These are phyloP conservation scores for Strobilomyces confusus DNA, from an alignment of 768 basidiomycete species.

Conservation along the genomic window DNA sequence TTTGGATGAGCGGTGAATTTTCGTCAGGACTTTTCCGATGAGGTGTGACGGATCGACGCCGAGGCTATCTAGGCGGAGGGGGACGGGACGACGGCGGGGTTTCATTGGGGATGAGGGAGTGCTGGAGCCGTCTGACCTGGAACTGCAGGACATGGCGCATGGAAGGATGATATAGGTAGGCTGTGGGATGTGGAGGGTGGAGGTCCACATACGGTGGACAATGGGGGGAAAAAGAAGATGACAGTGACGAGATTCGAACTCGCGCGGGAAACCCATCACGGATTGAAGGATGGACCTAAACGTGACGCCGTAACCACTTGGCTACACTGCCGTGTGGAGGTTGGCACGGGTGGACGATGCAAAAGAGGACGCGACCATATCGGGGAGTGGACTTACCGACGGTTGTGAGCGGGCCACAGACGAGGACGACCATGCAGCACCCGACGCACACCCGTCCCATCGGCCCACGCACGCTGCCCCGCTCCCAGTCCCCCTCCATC, in stretches of 20 bases:
- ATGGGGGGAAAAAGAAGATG: conserved; percentile 26
- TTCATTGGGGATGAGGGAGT: conserved; percentile 25
- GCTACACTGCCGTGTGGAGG: conserved; percentile 43
- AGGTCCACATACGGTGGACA: conserved; percentile 8
- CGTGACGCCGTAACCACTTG: conserved; percentile 61
- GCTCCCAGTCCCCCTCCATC: conserved; percentile 41
- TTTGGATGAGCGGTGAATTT: conserved; percentile 36
- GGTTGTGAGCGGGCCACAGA: conserved; percentile 6
- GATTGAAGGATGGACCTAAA: conserved; percentile 42
- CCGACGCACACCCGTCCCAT: conserved; percentile 38
- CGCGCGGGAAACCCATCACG: conserved; percentile 58
- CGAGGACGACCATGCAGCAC: conserved; percentile 24
- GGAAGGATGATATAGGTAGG: conserved; percentile 2
- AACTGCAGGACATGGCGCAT: conserved; percentile 16
- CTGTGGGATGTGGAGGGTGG: background rate
- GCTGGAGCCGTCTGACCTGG: conserved; percentile 8
- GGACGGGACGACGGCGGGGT: conserved; percentile 31
- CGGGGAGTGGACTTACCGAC: conserved; percentile 2
- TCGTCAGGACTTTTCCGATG: conserved; percentile 42
- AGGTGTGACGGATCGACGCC: conserved; percentile 41
- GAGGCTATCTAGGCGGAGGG: conserved; percentile 29
- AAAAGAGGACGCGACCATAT: background rate
- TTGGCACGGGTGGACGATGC: rapidly evolving
- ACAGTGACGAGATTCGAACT: conserved; percentile 61
- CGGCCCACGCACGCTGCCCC: conserved; percentile 46